Base-by-base conservation (phyloP, 2,329 filamentous ascomycete genomes). In the Ophiostoma angusticollis region DNA sequence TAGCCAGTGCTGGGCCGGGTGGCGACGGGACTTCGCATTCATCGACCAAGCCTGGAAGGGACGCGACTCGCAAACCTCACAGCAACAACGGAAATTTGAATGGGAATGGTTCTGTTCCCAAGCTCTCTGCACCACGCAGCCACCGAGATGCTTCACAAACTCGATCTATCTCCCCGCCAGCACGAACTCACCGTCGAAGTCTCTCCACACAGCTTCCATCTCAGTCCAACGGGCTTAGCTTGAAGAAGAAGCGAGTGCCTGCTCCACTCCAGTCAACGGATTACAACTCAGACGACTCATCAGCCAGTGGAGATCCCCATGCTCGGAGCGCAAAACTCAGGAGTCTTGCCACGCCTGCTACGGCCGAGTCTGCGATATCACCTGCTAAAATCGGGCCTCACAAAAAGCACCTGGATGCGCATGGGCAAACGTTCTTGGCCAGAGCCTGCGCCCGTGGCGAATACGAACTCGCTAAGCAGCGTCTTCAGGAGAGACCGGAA, bases 391-490 rank as follows among this genome's bases (percentile, higher is more conserved):
- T 84, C 57, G 63, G 62, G 0, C 74, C 75, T 2, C 81, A 84
- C 54, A 93, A 89, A 57, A 89, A 91, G 50, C 81, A 89, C 53
- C 76, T 89, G 17, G 91, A 96, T 59, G 83, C 85, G 39, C 93
- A 93, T 55, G 91, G 91, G 17, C 82, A 93, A 49, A 98, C 91
- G 5, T 74, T 81, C 38, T 67, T 98, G 18, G 86, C 89, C n/a
- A 78, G 87, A 47, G 86, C 89, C 21, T 93, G 86, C 57, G 84
- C 87, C 27, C 78, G 80, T 49, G 85, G 86, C 36, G 84, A 93
- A 53, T 72, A 91, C 40, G 83, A 89, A 2, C 67, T 68, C 9
- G 86, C 84, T 13, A 87, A 83, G 55, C 71, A 74, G 49, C 74
- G 83, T 46, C 70, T 86, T 23, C 66, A 72, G 8, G 84, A 93